Percentiles rank a stretch among this genome's conserved stretches.
Conservation (phyloP, 306 rosid genomes). For the Geum urbanum region DNA sequence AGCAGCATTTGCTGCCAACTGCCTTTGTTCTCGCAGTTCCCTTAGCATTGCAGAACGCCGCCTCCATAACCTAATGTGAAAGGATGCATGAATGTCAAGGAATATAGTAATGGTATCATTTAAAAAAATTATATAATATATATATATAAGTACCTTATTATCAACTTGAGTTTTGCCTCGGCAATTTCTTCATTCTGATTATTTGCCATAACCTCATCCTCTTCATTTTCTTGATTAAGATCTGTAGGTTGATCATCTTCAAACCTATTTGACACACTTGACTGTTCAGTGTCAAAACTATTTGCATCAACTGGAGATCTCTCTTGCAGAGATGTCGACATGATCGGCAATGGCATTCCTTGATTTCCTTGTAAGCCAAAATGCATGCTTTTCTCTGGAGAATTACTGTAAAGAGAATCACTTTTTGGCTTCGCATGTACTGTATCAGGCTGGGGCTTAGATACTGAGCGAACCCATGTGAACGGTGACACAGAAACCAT, state of each 20-base stretch:
- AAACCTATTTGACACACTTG: constrained; percentile 21
- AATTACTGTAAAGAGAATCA: constrained; percentile 29
- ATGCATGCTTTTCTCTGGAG: constrained; percentile 36
- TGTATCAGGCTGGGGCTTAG: constrained; percentile 42
- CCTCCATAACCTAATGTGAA: constrained; percentile 71
- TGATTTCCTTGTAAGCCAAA: constrained; percentile 23
- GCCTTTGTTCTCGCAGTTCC: constrained; percentile 63
- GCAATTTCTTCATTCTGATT: constrained; percentile 57
- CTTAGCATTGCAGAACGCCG: constrained; percentile 58
- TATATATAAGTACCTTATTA: constrained; percentile 54
- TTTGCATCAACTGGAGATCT: constrained; percentile 27
- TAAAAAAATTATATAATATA: no score
- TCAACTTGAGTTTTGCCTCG: constrained; percentile 72
- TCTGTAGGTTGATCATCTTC: constrained; percentile 39
- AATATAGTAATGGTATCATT: constrained; percentile 8
- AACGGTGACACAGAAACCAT: constrained; percentile 28
- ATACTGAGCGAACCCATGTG: constrained; percentile 35
- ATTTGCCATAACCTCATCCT: constrained; percentile 31
- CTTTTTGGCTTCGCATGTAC: constrained; percentile 28
- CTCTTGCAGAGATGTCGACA: constrained; percentile 39
- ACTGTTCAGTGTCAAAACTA: constrained; percentile 27
- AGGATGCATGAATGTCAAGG: constrained; percentile 20
- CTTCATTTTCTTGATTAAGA: constrained; percentile 36
- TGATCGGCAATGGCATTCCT: constrained; percentile 36
- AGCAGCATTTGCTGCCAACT: constrained; percentile 74